These are phyloP conservation scores for Tricholoma sp. DNA, from an alignment of 768 basidiomycete species.

Conservation along the genomic window DNA sequence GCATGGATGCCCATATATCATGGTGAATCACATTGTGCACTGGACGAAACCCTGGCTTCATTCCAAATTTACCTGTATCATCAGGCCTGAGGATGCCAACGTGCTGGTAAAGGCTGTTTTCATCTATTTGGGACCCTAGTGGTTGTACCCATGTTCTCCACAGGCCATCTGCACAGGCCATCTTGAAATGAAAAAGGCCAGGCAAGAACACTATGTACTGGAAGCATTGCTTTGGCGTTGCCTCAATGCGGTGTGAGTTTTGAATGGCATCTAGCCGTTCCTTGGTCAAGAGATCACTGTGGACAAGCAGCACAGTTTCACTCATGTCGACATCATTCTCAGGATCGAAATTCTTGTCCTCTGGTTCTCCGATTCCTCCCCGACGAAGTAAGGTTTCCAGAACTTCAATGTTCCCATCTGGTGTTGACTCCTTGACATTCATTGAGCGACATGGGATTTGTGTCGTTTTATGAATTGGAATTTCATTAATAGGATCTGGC, in stretches of 20 bases:
- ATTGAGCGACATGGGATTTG: slow-evolving; percentile 9
- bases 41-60: slow-evolving; percentile 21
- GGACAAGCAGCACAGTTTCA: slow-evolving; percentile 1
- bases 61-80: slow-evolving; percentile 19
- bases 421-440: slow-evolving; percentile 17
- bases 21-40: slow-evolving; percentile 27
- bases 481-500: slow-evolving; percentile 12
- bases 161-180: slow-evolving; percentile 11
- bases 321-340: slow-evolving; percentile 5
- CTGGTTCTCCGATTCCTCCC: too few relatives aligned
- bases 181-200: slow-evolving; percentile 14
- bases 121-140: slow-evolving; percentile 2
- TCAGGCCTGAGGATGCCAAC: slow-evolving; percentile 17
- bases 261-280: slow-evolving; percentile 12
- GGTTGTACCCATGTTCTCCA: slow-evolving; percentile 10
- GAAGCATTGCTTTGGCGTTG: slow-evolving; percentile 7
- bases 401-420: not conserved
- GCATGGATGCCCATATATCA: slow-evolving; percentile 4
- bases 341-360: not conserved
- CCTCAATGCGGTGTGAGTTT: slow-evolving; percentile 10
- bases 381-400: too few relatives aligned
- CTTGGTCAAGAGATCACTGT: slow-evolving; percentile 19
- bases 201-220: slow-evolving; percentile 7
- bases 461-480: slow-evolving; percentile 9
- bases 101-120: slow-evolving; percentile 2